Evolutionary conservation across 352 stramenopile genomes (phyloP).

Genomic region (Blastocystis sp.): DNA sequence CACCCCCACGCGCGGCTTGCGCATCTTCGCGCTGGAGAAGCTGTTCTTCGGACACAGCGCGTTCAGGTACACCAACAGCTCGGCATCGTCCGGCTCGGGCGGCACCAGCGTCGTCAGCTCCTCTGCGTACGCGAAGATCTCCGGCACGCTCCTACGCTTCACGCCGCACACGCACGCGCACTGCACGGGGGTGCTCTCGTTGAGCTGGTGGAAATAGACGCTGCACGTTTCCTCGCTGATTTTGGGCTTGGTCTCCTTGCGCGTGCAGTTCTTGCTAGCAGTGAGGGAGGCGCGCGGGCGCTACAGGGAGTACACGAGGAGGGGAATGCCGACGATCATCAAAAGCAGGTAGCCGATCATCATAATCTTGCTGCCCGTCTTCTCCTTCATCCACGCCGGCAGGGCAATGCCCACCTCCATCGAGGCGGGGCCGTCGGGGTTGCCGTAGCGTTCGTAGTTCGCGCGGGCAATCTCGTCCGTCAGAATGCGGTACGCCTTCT

Average conservation of each 20-base stretch:
- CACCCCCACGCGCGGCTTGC: not conserved
- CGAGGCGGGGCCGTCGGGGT: slow-evolving; percentile 37
- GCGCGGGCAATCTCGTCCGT: slow-evolving; percentile 42
- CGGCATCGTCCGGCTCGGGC: not conserved
- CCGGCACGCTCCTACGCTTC: slow-evolving; percentile 31
- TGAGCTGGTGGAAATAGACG: slow-evolving; percentile 29
- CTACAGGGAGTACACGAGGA: slow-evolving; percentile 45
- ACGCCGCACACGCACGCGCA: not conserved
- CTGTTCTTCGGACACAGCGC: slow-evolving; percentile 14
- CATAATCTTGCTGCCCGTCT: slow-evolving; percentile 6
- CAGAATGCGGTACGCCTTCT: slow-evolving; percentile 58
- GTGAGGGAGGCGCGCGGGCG: not conserved
- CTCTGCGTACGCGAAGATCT: slow-evolving; percentile 42
- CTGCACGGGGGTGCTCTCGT: slow-evolving; percentile 39
- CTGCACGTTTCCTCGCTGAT: slow-evolving; percentile 38
- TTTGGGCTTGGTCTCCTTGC: slow-evolving; percentile 27
- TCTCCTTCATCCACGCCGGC: slow-evolving; percentile 48
- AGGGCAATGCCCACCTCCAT: slow-evolving; percentile 50
- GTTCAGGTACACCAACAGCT: slow-evolving; percentile 30
- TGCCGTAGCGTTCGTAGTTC: slow-evolving; percentile 63
- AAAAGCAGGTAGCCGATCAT: slow-evolving; percentile 52
- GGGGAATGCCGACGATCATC: slow-evolving; percentile 55
- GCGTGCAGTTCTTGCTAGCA: not conserved
- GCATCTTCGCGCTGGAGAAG: slow-evolving; percentile 19
- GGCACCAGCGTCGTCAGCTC: slow-evolving; percentile 23